Evolutionary conservation across 495 filamentous ascomycete genomes (phyloP), one percentile per base, ranked within the genome.

Genomic region (Rostrohypoxylon terebratum): DNA sequence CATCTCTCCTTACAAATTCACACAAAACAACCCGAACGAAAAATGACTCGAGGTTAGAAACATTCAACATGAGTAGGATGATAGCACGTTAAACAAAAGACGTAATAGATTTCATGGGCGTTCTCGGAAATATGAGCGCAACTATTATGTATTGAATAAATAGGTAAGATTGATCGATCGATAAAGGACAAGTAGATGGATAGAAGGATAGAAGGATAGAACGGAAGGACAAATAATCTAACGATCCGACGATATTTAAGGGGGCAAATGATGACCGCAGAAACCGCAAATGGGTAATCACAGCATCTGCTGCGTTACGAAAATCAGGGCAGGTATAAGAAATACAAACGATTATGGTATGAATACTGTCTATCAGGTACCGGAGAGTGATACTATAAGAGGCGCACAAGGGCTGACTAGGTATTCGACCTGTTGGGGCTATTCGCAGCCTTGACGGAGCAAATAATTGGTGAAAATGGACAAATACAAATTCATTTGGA

Each of bases 301-400:
- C 70, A 62, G 65, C 66, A 63, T 21, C 65, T 71, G 66, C 62
- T 68, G 73, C 69, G 65, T 76, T 42, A 77, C 73, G 53, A 57
- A 66, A 63, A 68, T 53, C 61, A 64, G 65, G 76, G 76, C 62
- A 48, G 59, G 59, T 68, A 74, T 72, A 72, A 36, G 36, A 59
- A 18, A 18, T 34, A 42, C 55, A 59, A 33, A 53, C 42, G 14
- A 42, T 42, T 42, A 42, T 58, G 54, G 38, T 58, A 51, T 51
- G 25, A 51, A 11, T 33, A 53, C 11, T 28, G 23, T 31, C 28
- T 53, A 50, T 50, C 47, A 50, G 48, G 51, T 55, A 8, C 31
- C 34, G 13, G 31, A 54, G 11, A 16, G 47, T 54, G 28, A 14
- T 54, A 54, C n/a, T n/a, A n/a, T n/a, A n/a, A n/a, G n/a, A n/a